Percentiles rank a stretch among this genome's conserved stretches.
phyloP scores from a whole-genome alignment of 1,284 basidiomycete species.

The Athelia sp. region DNA sequence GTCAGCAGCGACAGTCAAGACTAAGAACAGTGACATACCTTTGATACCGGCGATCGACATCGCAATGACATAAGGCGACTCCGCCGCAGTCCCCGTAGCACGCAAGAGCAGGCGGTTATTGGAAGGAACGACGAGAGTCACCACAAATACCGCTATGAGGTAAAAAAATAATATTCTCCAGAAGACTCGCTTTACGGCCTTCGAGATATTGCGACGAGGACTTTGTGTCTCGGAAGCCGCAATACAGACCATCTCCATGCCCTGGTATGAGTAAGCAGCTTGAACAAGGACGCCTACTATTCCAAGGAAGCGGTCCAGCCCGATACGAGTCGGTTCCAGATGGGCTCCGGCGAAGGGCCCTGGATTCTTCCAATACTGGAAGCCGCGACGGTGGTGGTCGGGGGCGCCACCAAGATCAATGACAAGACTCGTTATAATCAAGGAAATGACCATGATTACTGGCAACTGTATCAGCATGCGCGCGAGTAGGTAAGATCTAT shows the following conservation, averaged over 20 bases:
- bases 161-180: slow-evolving; percentile 81
- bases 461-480: slow-evolving; percentile 26
- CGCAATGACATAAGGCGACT: slow-evolving; percentile 81
- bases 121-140: slow-evolving; percentile 78
- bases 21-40: slow-evolving; percentile 5
- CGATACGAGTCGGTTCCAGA: slow-evolving; percentile 15
- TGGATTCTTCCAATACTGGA: slow-evolving; percentile 72
- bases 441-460: slow-evolving; percentile 47
- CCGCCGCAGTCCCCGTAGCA: slow-evolving; percentile 54
- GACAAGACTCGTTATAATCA: slow-evolving; percentile 43
- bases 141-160: slow-evolving; percentile 66
- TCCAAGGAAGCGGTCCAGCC: slow-evolving; percentile 60
- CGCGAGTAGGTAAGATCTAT: slow-evolving; percentile 35
- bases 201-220: slow-evolving; percentile 75
- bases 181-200: slow-evolving; percentile 78
- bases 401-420: slow-evolving; percentile 73
- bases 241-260: slow-evolving; percentile 59
- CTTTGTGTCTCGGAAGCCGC: slow-evolving; percentile 73
- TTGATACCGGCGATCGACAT: slow-evolving; percentile 74
- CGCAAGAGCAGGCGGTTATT: slow-evolving; percentile 57
- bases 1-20: background rate
- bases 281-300: slow-evolving; percentile 33
- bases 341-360: slow-evolving; percentile 52
- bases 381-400: slow-evolving; percentile 49
- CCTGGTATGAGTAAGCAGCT: slow-evolving; percentile 44